A percentile compares a stretch with the other conserved stretches of the same genome.
Evolutionary conservation across 192 early-diverging fungal species (phyloP).

Genomic region (Podila epigama): DNA sequence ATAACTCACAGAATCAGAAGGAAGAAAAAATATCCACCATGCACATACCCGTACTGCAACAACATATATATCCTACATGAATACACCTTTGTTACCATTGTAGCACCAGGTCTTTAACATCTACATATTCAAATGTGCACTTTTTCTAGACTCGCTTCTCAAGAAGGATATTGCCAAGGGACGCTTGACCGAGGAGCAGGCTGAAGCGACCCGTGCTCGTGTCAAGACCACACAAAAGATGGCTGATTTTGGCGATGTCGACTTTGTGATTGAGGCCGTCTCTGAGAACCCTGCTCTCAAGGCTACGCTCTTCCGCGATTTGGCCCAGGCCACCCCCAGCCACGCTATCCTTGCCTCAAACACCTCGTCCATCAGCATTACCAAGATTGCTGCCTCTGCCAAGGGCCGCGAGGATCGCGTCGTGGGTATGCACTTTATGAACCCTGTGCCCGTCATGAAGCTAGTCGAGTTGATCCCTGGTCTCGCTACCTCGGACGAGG

Average conservation of each 20-base stretch:
- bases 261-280: slow-evolving; percentile 95
- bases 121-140: too few relatives aligned
- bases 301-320: slow-evolving; percentile 77
- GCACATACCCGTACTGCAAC: too few relatives aligned
- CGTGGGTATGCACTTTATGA: slow-evolving; percentile 99
- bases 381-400: slow-evolving; percentile 95
- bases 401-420: slow-evolving; percentile 79
- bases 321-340: slow-evolving; percentile 70
- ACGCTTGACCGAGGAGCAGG: slow-evolving; percentile 82
- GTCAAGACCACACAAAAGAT: slow-evolving; percentile 70
- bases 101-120: neutral
- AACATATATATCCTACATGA: too few relatives aligned
- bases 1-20: too few relatives aligned
- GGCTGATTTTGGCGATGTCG: slow-evolving; percentile 66
- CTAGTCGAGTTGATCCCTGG: slow-evolving; percentile 97
- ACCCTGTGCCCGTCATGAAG: slow-evolving; percentile 96
- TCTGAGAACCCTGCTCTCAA: slow-evolving; percentile 89
- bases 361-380: slow-evolving; percentile 97
- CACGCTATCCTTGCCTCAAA: slow-evolving; percentile 92
- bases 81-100: neutral
- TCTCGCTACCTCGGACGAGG: slow-evolving; percentile 77
- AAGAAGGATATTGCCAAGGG: slow-evolving; percentile 92
- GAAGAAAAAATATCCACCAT: too few relatives aligned
- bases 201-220: slow-evolving; percentile 62
- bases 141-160: slow-evolving; percentile 73